A percentile compares a stretch with the other conserved stretches of the same genome.
Conservation (phyloP, 108 stramenopile species). For the Discostella pseudostelligera region DNA sequence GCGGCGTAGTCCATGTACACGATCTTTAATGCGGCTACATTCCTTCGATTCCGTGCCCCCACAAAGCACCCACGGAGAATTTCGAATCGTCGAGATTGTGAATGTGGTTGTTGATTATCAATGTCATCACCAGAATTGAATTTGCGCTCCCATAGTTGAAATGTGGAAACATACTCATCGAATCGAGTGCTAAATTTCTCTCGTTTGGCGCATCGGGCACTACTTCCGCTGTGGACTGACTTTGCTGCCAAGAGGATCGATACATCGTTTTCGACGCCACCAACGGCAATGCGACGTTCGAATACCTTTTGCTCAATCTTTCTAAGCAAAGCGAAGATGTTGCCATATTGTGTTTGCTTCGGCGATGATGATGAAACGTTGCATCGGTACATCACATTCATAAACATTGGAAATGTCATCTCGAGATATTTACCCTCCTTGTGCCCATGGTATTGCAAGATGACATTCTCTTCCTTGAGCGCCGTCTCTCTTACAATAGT, state of each 20-base stretch:
- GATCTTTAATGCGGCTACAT: slow-evolving; percentile 74
- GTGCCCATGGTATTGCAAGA: not conserved
- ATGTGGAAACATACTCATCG: slow-evolving; percentile 69
- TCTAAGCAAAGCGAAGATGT: not conserved
- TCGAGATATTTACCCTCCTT: slow-evolving; percentile 1
- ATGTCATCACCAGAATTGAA: slow-evolving; percentile 37
- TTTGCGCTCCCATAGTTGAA: slow-evolving; percentile 66
- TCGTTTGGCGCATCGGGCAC: slow-evolving; percentile 28
- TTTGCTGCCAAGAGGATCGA: slow-evolving; percentile 27
- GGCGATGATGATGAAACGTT: not conserved
- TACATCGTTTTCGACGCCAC: not conserved
- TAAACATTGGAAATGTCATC: slow-evolving; percentile 34
- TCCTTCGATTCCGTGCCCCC: slow-evolving; percentile 66
- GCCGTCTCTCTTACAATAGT: slow-evolving; percentile 10
- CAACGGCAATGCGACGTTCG: not conserved
- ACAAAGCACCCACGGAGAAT: slow-evolving; percentile 81
- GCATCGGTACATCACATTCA: slow-evolving; percentile 23
- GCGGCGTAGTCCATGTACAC: slow-evolving; percentile 79
- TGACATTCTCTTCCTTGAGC: slow-evolving; percentile 16
- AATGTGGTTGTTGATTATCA: not conserved
- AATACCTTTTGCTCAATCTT: slow-evolving; percentile 13
- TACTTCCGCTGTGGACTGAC: slow-evolving; percentile 32
- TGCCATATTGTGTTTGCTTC: slow-evolving; percentile 2
- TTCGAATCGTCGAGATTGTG: slow-evolving; percentile 45
- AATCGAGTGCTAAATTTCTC: slow-evolving; percentile 58